phyloP scores from a whole-genome alignment of 805 yeast genomes.

The Nakazawaea pomicola region DNA sequence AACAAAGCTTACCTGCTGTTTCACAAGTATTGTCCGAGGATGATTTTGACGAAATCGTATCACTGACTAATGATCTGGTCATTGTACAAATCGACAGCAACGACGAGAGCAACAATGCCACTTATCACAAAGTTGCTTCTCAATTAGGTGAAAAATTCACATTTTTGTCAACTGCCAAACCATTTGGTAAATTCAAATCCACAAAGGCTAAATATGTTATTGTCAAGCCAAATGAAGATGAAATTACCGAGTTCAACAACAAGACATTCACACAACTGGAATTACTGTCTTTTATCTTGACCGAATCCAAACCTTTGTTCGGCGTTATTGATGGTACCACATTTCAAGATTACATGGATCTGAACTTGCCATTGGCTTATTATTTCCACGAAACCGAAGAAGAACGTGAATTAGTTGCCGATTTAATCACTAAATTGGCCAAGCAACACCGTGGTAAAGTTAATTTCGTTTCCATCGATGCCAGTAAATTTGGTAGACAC shows the following conservation, averaged over 20 bases:
- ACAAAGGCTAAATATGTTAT: constrained; percentile 37
- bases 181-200: constrained; percentile 28
- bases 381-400: constrained; percentile 72
- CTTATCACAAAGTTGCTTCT: constrained; percentile 62
- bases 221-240: constrained; percentile 39
- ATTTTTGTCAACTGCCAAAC: constrained; percentile 44
- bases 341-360: constrained; percentile 66
- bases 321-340: constrained; percentile 85
- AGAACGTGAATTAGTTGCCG: constrained; percentile 53
- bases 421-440: constrained; percentile 57
- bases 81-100: constrained; percentile 49
- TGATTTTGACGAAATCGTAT: constrained; percentile 45
- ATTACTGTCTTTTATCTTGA: constrained; percentile 43
- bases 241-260: constrained; percentile 21
- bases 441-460: constrained; percentile 72
- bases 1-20: constrained; percentile 78
- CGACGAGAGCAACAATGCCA: constrained; percentile 39
- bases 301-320: constrained; percentile 74
- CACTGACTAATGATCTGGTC: constrained; percentile 44
- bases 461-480: constrained; percentile 87
- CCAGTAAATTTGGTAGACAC: constrained; percentile 74
- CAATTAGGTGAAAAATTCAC: constrained; percentile 55
- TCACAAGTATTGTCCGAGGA: constrained; percentile 40
- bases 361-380: constrained; percentile 79
- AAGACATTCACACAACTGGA: constrained; percentile 29